Evolutionary conservation across 495 filamentous ascomycete species (phyloP).

Genomic region (Xylaria acuta): DNA sequence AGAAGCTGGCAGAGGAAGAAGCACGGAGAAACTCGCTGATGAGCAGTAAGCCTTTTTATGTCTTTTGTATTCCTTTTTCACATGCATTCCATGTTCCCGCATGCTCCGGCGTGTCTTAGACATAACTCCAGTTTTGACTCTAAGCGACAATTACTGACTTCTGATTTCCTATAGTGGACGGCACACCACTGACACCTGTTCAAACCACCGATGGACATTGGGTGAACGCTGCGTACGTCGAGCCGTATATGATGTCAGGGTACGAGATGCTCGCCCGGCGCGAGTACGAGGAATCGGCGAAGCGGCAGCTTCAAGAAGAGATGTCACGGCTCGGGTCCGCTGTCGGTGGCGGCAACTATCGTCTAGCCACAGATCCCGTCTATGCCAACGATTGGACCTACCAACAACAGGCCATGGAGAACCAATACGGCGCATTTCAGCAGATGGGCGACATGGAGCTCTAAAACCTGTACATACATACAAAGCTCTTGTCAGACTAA

Average conservation of each 20-base stretch:
- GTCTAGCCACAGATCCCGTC: conserved; percentile 65
- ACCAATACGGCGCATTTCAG: conserved; percentile 62
- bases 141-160: background rate
- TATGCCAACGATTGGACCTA: conserved; percentile 62
- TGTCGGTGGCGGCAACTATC: conserved; percentile 55
- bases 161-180: conserved; percentile 40
- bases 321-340: conserved; percentile 41
- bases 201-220: conserved; percentile 59
- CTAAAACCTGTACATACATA: conserved; percentile 36
- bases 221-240: conserved; percentile 51
- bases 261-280: conserved; percentile 63
- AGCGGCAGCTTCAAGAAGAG: conserved; percentile 44
- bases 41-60: conserved; percentile 31
- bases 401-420: conserved; percentile 59
- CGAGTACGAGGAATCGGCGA: conserved; percentile 54
- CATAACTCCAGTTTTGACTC: background rate
- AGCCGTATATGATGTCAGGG: conserved; percentile 75
- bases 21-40: conserved; percentile 42
- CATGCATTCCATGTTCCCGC: background rate
- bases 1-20: conserved; percentile 45
- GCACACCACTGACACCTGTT: conserved; percentile 57
- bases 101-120: background rate
- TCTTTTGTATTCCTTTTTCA: background rate
- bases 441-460: conserved; percentile 46
- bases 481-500: conserved; percentile 24